These are phyloP conservation scores for Musa troglodytarum DNA, from an alignment of 176 grass and related monocot genomes.

Conservation along the genomic window DNA sequence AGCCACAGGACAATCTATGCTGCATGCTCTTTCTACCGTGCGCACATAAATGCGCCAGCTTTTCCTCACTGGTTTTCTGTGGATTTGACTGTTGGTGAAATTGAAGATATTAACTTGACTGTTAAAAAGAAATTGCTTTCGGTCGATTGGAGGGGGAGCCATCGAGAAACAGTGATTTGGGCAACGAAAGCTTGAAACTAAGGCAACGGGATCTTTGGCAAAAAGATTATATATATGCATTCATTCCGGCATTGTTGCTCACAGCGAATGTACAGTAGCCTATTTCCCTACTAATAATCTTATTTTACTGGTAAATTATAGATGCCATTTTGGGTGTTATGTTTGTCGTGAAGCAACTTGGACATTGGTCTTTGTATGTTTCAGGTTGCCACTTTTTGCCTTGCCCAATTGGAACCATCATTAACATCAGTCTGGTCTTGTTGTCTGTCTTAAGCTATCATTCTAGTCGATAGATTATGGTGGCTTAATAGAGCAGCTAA, in stretches of 20 bases:
- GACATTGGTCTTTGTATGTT: neutral
- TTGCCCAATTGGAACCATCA: no score
- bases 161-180: neutral
- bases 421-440: no score
- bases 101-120: neutral
- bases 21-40: neutral
- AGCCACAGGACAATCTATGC: neutral
- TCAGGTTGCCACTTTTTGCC: no score
- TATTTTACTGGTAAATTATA: neutral
- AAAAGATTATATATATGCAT: neutral
- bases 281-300: neutral
- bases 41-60: neutral
- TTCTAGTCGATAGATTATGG: no score
- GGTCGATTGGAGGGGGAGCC: neutral
- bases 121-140: neutral
- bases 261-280: neutral
- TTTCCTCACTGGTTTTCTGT: neutral
- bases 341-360: neutral
- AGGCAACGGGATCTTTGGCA: neutral
- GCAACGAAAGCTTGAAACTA: neutral
- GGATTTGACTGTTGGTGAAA: neutral
- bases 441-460: no score
- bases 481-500: no score
- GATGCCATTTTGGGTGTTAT: neutral
- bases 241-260: neutral